Evolutionary conservation across 257 asterid species (phyloP), one percentile per base, ranked within the genome.

Genomic region (Ehretia macrophylla): DNA sequence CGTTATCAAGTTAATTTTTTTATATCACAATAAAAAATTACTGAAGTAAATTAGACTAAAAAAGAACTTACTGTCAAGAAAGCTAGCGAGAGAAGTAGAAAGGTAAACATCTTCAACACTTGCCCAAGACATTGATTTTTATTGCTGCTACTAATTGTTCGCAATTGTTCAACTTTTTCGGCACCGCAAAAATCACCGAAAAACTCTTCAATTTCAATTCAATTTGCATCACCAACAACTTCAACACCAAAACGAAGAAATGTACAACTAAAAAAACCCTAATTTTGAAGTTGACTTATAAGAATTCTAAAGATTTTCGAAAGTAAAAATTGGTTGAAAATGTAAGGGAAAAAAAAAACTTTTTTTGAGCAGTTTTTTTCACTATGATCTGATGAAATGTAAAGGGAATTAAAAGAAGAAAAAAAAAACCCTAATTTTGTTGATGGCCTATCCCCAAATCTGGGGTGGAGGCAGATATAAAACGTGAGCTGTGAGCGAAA

Each of bases 51-150:
- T n/a, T n/a, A n/a, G n/a, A n/a, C n/a, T n/a, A n/a, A n/a, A n/a
- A n/a, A n/a, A n/a, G n/a, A n/a, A 14, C 38, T 46, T 59, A 22
- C 53, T 59, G 16, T 59, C 64, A 32, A 59, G 55, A 59, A 21
- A 59, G 53, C 53, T 59, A 18, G 53, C 64, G 10, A 59, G 64
- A 12, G 55, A 59, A n/a, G 54, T 59, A 14, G 64, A 44, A 8
- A 45, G 55, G 16, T 21, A 47, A 32, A 59, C 14, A 21, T 59
- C 53, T 45, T 44, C 64, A 10, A 18, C 42, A 21, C 40, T 48
- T 12, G 64, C 55, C 64, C 44, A n/a, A 59, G 64, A 46, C 64
- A 59, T 59, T 59, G 64, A 45, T 57, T 21, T 20, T 11, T 52
- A 23, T 23, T 11, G 13, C 14, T 19, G 16, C 47, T 11, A 42